Evolutionary conservation across 148 eudicot species (phyloP), one percentile per base, ranked within the genome.

Genomic region (Silene latifolia): DNA sequence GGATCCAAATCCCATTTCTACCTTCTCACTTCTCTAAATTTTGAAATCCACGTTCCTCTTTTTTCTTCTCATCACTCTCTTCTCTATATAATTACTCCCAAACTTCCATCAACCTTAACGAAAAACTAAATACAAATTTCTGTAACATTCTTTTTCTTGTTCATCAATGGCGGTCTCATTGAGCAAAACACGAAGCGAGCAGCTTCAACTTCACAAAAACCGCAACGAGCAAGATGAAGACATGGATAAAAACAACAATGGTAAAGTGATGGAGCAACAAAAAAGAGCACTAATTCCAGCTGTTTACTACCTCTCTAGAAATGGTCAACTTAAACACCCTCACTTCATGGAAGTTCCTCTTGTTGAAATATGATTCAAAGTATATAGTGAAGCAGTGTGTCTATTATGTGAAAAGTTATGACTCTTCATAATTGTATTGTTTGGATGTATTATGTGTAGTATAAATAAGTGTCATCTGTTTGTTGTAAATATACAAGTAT

Each of bases 281-380:
- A 77, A 48, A 53, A 72, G 24, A 48, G 44, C 59, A 2, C 3
- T 72, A 73, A 89, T 84, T 20, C 83, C 90, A 10, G 90, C 89
- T n/a, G 89, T 91, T 47, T 91, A 91, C 70, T 91, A 89, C 60
- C 90, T 91, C 27, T 86, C 85, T 47, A 78, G 88, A 18, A 86
- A 89, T 66, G 90, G 93, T 48, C 97, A 88, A 61, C 97, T 91
- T 60, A 90, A 91, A 73, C 97, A 91, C 51, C 97, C 97, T 29
- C 97, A 91, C 71, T 91, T 89, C 89, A 83, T 91, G 59, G 90
- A 89, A 53, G 92, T 91, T 59, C 91, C 97, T 24, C n/a, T n/a
- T 27, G 29, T 27, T 27, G 29, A 27, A 27, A 27, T 27, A 27
- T 27, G 29, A 27, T 27, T 27, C 29, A 27, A 27, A 27, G 29